Base-by-base conservation (phyloP, 352 stramenopile genomes). In the Globisporangium canariense region DNA sequence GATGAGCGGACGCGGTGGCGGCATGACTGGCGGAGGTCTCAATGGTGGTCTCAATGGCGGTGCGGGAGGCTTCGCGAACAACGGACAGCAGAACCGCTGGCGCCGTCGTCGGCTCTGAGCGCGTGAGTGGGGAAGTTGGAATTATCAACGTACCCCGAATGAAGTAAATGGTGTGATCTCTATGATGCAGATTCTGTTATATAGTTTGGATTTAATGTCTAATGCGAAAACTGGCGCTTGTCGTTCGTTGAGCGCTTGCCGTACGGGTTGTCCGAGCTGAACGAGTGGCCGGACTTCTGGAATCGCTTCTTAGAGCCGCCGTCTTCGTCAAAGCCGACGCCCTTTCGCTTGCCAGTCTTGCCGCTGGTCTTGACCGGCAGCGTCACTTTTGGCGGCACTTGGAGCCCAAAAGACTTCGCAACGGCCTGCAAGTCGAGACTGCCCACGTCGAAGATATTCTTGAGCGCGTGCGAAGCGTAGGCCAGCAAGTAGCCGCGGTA, bases 401-500 rank as follows among this genome's bases (percentile, higher is more conserved):
- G 93, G 40, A 99, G 98, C 30, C 98, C 97, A 76, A 99, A 99
- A 7, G 96, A 97, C 68, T 94, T 94, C 45, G 96, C 96, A n/a
- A 99, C 93, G 4, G 81, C 86, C 79, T 98, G 90, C 62, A 99
- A 79, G 73, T 99, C 97, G 11, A 99, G 76, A 52, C 95, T 84
- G 67, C 98, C 89, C 0, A 99, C 97, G 75, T 99, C 94, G 75
- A 99, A 99, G 71, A 99, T 98, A 64, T 98, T 92, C 72, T 99
- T 98, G 70, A 99, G 88, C 32, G 91, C 96, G 78, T 99, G 98
- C 57, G 90, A 98, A 3, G 97, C 94, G 81, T 99, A 99, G 14
- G 97, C 93, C 16, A 99, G 68, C 54, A 99, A 73, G 76, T 99
- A 99, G 52, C 90, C 96, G 53, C 97, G 81, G 76, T 99, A 99